These are phyloP conservation scores for Paramecium sexaurelia DNA, from an alignment of 73 alveolate species.

Conservation along the genomic window DNA sequence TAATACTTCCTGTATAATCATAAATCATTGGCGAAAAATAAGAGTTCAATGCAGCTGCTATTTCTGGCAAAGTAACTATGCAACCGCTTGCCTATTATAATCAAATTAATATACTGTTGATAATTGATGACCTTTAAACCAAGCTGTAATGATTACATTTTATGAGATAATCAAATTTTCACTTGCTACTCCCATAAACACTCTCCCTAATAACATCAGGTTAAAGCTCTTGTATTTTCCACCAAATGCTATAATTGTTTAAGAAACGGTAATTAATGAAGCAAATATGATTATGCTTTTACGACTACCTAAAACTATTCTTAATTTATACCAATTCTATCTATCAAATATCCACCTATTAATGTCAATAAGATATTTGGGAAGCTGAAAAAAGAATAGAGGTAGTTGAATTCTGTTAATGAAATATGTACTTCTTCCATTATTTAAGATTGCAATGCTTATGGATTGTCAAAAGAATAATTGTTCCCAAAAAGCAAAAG, in stretches of 20 bases:
- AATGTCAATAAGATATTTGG: conserved; percentile 38
- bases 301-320: conserved; percentile 23
- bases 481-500: conserved; percentile 40
- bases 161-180: conserved; percentile 63
- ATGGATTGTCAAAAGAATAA: conserved; percentile 56
- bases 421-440: conserved; percentile 20
- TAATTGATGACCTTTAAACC: conserved; percentile 74
- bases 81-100: conserved; percentile 36
- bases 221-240: conserved; percentile 1
- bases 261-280: conserved; percentile 41
- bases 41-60: conserved; percentile 43
- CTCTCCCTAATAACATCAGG: conserved; percentile 70
- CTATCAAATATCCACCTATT: conserved; percentile 20
- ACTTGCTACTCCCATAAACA: conserved; percentile 66
- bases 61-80: conserved; percentile 22
- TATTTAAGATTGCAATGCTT: conserved; percentile 31
- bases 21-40: conserved; percentile 31
- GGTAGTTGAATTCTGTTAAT: background rate
- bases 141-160: conserved; percentile 54
- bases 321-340: background rate
- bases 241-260: conserved; percentile 52
- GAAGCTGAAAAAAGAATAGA: conserved; percentile 24
- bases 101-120: background rate
- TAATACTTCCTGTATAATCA: conserved; percentile 21
- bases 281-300: conserved; percentile 25